Base-by-base conservation (phyloP, 257 asterid species). In the Marsdenia floribunda region DNA sequence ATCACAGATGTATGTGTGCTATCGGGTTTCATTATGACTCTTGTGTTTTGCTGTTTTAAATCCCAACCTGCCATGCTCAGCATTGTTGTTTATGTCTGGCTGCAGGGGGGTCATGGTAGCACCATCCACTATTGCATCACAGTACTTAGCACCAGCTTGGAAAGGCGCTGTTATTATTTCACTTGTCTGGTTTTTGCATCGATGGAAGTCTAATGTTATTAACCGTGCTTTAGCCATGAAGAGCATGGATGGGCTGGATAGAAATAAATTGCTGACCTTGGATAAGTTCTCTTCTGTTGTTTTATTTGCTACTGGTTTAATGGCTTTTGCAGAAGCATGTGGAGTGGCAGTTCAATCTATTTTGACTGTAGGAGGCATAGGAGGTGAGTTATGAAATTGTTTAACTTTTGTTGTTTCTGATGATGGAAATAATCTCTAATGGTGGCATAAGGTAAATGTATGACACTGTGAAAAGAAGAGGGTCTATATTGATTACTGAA, bases 341-440 rank as follows among this genome's bases (percentile, higher is more conserved):
- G 99, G 99, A 53, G 97, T 95, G 81, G 96, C 98, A 19, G 88
- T 92, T 71, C 99, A 92, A 68, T 95, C 99, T 79, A 76, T 95
- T 79, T 83, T 92, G 61, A 95, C 99, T 0, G 96, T 95, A 54
- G 99, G 99, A 73, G 99, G 99, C 71, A 80, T 95, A 71, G 99
- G 99, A 87, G 99, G 99, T 92, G 79, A 81, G 84, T 33, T 67
- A 82, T 73, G 21, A 1, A 2, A 33, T n/a, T 26, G 22, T 29
- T 14, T 69, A 22, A 24, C 18, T 2, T 18, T n/a, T 42, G 38
- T 26, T 46, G 16, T 29, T 58, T 59, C 5, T 24, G 15, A 16
- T 22, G 55, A n/a, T 35, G 24, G 21, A 24, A n/a, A 59, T 55
- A 5, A 24, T 72, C 49, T 22, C 37, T 60, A 26, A 26, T 60